phyloP scores from a whole-genome alignment of 495 filamentous ascomycete genomes.

The Staphylotrichum tortipilum region DNA sequence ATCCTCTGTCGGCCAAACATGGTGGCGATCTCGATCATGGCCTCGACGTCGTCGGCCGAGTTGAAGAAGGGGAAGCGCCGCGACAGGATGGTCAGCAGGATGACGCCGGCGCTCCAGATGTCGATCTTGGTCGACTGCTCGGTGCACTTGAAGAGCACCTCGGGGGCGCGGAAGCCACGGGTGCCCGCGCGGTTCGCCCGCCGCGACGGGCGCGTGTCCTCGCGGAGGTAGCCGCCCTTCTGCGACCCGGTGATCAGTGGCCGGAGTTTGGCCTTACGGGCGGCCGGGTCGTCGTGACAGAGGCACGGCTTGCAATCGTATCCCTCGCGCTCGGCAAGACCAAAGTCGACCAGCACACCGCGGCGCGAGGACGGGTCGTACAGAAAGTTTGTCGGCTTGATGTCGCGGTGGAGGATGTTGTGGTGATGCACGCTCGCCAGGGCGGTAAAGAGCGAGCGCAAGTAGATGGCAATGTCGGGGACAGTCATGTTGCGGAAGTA shows the following conservation, averaged over 20 bases:
- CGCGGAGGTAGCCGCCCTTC: constrained; percentile 69
- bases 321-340: constrained; percentile 77
- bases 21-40: constrained; percentile 91
- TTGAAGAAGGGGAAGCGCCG: constrained; percentile 97
- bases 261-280: constrained; percentile 31
- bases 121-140: constrained; percentile 94
- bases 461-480: constrained; percentile 77
- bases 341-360: constrained; percentile 94
- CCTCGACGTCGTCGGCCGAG: constrained; percentile 90
- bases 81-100: constrained; percentile 82
- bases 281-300: constrained; percentile 48
- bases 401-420: constrained; percentile 87
- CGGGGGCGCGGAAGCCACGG: constrained; percentile 87
- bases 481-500: constrained; percentile 86
- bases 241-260: constrained; percentile 35
- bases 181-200: constrained; percentile 95
- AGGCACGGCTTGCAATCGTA: constrained; percentile 63
- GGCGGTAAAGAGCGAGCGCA: constrained; percentile 79
- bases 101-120: constrained; percentile 93
- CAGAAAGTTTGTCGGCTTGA: constrained; percentile 99
- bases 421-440: constrained; percentile 72
- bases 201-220: constrained; percentile 76
- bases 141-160: constrained; percentile 96
- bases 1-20: constrained; percentile 84
- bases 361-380: constrained; percentile 75